Conservation (phyloP, 306 rosid genomes). For the Quercus alba region DNA sequence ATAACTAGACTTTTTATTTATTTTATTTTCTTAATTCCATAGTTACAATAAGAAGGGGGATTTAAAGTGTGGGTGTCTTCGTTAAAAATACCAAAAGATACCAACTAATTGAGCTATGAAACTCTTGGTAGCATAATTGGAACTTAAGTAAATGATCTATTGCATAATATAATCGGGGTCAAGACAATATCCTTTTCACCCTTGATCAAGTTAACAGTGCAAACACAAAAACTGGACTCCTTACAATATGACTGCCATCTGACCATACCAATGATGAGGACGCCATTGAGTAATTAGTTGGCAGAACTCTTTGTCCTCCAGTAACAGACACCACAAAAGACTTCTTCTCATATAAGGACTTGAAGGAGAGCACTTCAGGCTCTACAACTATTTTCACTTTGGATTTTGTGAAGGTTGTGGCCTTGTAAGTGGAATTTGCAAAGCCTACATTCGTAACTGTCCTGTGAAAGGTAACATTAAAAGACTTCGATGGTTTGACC, state of each 20-base stretch:
- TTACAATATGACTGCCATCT: constrained; percentile 16
- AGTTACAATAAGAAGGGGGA: too few relatives aligned
- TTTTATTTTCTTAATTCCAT: too few relatives aligned
- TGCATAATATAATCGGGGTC: too few relatives aligned
- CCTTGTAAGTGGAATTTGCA: constrained; percentile 28
- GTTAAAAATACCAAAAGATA: fast-evolving
- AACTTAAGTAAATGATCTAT: too few relatives aligned
- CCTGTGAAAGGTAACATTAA: not conserved
- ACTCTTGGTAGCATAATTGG: fast-evolving
- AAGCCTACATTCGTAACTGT: constrained; percentile 31
- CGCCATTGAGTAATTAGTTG: not conserved
- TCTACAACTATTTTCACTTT: constrained; percentile 1
- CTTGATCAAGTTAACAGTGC: not conserved
- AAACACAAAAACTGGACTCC: constrained; percentile 18
- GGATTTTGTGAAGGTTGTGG: not conserved
- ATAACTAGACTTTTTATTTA: too few relatives aligned
- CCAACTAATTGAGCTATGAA: too few relatives aligned
- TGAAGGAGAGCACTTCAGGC: constrained; percentile 9
- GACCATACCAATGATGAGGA: constrained; percentile 23
- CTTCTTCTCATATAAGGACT: constrained; percentile 6
- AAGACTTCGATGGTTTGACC: not conserved
- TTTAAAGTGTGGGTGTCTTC: fast-evolving
- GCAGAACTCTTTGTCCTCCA: constrained; percentile 3
- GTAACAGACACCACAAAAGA: constrained; percentile 4
- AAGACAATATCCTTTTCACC: too few relatives aligned